A percentile compares a stretch with the other conserved stretches of the same genome.
These are phyloP conservation scores for Boletus tomentosulus DNA, from an alignment of 768 basidiomycete species.

Conservation along the genomic window DNA sequence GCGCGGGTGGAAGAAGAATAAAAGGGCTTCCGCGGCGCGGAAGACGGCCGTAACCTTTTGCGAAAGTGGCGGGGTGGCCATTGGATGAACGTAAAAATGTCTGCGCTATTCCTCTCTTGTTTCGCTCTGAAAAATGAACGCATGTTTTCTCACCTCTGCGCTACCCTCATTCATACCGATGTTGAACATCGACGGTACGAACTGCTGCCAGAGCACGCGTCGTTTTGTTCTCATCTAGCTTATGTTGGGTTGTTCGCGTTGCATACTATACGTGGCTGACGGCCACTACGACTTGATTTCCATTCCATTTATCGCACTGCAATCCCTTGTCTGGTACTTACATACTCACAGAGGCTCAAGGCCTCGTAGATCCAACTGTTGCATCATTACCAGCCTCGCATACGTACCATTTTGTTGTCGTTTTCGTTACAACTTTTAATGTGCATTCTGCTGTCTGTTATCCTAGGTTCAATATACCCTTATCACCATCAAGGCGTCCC, in stretches of 20 bases:
- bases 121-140: slow-evolving; percentile 12
- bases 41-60: slow-evolving; percentile 7
- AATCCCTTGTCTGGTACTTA: slow-evolving; percentile 15
- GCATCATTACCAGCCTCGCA: slow-evolving; percentile 17
- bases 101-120: slow-evolving; percentile 2
- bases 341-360: slow-evolving; percentile 34
- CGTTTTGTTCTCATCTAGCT: slow-evolving; percentile 2
- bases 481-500: not conserved
- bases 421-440: slow-evolving; percentile 16
- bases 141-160: slow-evolving; percentile 10
- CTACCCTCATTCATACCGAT: slow-evolving; percentile 19
- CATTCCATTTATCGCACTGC: slow-evolving; percentile 9
- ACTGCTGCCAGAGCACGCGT: slow-evolving; percentile 6
- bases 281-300: slow-evolving; percentile 22
- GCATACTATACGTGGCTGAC: slow-evolving; percentile 26
- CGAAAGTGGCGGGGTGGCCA: slow-evolving; percentile 8
- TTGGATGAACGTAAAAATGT: slow-evolving; percentile 10
- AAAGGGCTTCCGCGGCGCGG: slow-evolving; percentile 53
- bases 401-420: slow-evolving; percentile 22
- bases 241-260: slow-evolving; percentile 13
- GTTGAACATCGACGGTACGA: slow-evolving; percentile 22
- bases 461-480: not conserved
- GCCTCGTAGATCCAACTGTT: slow-evolving; percentile 25
- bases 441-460: slow-evolving; percentile 13
- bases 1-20: slow-evolving; percentile 39